A percentile compares a stretch with the other conserved stretches of the same genome.
These are phyloP conservation scores for Lentinula edodes DNA, from an alignment of 768 basidiomycete genomes.

Conservation along the genomic window DNA sequence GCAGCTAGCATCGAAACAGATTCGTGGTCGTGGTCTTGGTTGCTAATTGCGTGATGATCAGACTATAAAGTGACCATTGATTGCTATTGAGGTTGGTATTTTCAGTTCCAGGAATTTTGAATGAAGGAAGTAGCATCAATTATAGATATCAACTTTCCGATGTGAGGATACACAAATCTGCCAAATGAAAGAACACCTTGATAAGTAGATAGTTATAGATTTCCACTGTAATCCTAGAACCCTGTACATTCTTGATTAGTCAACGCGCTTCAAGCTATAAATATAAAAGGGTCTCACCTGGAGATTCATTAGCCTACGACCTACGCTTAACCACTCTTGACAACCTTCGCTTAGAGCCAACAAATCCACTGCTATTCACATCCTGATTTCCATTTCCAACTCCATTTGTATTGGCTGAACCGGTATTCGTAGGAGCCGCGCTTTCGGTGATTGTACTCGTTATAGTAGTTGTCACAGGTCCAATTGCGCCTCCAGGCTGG, in stretches of 20 bases:
- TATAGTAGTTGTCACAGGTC: neutral
- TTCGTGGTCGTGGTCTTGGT: no score
- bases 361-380: neutral
- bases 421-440: neutral
- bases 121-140: constrained; percentile 18
- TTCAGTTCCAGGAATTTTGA: no score
- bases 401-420: neutral
- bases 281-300: neutral
- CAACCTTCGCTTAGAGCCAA: neutral
- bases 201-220: neutral
- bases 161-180: no score
- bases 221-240: neutral
- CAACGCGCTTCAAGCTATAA: neutral
- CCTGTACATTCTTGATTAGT: neutral
- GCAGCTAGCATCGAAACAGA: no score
- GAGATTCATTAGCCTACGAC: neutral
- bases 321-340: neutral
- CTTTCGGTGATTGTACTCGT: neutral
- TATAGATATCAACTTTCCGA: no score
- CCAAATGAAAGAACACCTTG: no score
- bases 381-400: neutral
- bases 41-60: no score
- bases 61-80: no score
- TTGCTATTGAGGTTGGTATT: no score
- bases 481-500: neutral